Conservation (phyloP, 2,329 filamentous ascomycete species). For the Epichloe scottii region DNA sequence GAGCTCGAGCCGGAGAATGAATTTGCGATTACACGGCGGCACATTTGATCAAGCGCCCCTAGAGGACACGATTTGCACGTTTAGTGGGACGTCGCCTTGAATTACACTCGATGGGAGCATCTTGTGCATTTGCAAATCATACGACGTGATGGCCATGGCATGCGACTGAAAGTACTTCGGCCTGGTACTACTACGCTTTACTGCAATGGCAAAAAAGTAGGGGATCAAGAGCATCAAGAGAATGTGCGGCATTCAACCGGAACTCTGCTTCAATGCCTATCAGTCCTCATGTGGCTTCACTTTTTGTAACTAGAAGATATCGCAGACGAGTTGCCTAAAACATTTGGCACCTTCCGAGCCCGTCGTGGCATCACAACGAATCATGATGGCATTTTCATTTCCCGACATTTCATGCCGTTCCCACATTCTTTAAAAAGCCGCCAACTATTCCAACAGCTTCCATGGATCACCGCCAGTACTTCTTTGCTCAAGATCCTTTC, state of each 20-base stretch:
- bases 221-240: background rate
- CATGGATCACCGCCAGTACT: too few species aligned
- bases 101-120: background rate
- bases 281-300: background rate
- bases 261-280: background rate
- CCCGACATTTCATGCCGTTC: too few species aligned
- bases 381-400: too few species aligned
- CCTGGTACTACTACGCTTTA: too few species aligned
- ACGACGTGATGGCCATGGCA: background rate
- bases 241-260: too few species aligned
- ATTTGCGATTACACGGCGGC: background rate
- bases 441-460: too few species aligned
- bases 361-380: too few species aligned
- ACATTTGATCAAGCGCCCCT: background rate
- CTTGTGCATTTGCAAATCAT: background rate
- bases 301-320: background rate
- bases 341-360: too few species aligned
- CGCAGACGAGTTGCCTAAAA: background rate
- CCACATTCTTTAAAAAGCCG: too few species aligned
- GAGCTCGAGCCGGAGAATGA: conserved; percentile 12
- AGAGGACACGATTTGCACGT: background rate
- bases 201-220: background rate
- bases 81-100: too few species aligned
- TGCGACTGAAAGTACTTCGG: too few species aligned
- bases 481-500: too few species aligned